Evolutionary conservation across 768 basidiomycete species (phyloP), one percentile per base, ranked within the genome.

Genomic region (Dioszegia aurantiaca): DNA sequence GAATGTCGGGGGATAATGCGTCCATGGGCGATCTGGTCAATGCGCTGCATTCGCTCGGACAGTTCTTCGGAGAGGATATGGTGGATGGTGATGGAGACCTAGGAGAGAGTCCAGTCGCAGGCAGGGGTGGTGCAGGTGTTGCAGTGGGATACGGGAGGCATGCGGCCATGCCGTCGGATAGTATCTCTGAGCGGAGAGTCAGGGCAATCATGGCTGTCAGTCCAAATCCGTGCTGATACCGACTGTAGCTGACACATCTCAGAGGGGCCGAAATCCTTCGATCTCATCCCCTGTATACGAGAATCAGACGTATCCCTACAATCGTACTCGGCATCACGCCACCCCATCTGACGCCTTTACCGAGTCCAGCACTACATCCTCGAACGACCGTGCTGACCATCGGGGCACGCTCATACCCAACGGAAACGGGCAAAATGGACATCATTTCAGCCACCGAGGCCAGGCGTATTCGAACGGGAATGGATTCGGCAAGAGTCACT

Each of bases 11-110:
- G 39, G 60, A 78, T 69, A 63, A 70, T 67, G 55, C 71, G 6
- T 72, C 65, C 3, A 79, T 94, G 8, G 86, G 88, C 9, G 88
- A 87, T 51, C 79, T 91, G 23, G 77, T 79, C 23, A 76, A 74
- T 21, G 74, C 74, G 1, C 60, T 80, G 19, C 74, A 78, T 55
- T 70, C 70, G 26, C 62, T 80, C 31, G 77, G 74, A 27, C 66
- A 76, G 23, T 80, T 78, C 65, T 80, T 80, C 59, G 75, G 77
- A 42, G 70, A 75, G 39, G 73, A 73, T 11, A 51, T 67, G 27
- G 62, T 58, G 16, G 58, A 55, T 48, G 41, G 17, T 9, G 55
- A 47, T 47, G 46, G 46, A 23, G 51, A 41, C 4, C 27, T 14
- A 23, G 30, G 19, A 17, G 19, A 27, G 1, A 57, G 51, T 36